These are phyloP conservation scores for Xylariales sp. DNA, from an alignment of 2,329 filamentous ascomycete genomes.

Conservation along the genomic window DNA sequence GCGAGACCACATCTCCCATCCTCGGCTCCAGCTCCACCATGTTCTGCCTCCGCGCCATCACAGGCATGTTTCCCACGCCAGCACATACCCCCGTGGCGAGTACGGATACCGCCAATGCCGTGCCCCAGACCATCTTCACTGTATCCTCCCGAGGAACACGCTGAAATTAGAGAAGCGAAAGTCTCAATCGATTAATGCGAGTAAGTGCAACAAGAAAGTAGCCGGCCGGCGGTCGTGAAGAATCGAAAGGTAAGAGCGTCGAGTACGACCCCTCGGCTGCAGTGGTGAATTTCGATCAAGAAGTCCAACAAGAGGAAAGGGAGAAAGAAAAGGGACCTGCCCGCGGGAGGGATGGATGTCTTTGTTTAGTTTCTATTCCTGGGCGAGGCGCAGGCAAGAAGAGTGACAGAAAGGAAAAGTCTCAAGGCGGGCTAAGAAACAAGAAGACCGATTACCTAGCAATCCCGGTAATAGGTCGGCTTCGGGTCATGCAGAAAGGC, in stretches of 20 bases:
- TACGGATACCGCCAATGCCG: conserved; percentile 28
- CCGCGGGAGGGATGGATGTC: conserved; percentile 24
- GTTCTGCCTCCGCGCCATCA: conserved; percentile 6
- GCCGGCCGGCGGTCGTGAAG: conserved; percentile 7
- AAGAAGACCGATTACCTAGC: conserved; percentile 5
- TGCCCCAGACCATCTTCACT: conserved; percentile 36
- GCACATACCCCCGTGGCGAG: conserved; percentile 32
- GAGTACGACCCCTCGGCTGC: conserved; percentile 10
- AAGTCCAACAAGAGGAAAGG: conserved; percentile 17
- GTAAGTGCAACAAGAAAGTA: no score
- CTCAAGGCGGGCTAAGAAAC: conserved; percentile 9
- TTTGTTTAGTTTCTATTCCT: conserved; percentile 19
- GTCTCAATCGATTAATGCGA: no score
- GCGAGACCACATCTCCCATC: conserved; percentile 4
- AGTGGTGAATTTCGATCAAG: conserved; percentile 16
- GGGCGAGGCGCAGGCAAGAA: conserved; percentile 5
- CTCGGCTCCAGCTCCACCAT: conserved; percentile 8
- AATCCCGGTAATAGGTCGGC: background rate
- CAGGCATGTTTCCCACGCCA: conserved; percentile 18
- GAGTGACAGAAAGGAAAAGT: conserved; percentile 15
- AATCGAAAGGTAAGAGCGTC: conserved; percentile 2
- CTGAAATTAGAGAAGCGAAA: no score
- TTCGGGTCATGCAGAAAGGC: background rate
- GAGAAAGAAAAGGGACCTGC: conserved; percentile 26
- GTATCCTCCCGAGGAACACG: no score